Base-by-base conservation (phyloP, 2,329 filamentous ascomycete species). In the Corynespora cassiicola region DNA sequence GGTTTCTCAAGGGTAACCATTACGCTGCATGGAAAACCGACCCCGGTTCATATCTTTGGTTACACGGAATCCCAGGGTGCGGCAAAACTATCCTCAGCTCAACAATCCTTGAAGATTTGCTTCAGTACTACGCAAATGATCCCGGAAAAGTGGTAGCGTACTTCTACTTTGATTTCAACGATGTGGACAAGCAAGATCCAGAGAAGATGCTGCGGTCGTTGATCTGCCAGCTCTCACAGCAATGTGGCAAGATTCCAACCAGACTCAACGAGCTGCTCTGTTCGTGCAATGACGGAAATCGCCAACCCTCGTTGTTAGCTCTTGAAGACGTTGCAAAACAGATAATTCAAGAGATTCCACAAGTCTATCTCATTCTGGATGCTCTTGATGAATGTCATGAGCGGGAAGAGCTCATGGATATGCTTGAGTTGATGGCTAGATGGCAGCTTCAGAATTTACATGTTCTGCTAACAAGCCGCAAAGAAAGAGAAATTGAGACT, bases 131-230 rank as follows among this genome's bases (percentile, higher is more conserved):
- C 14, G 18, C 27, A 3, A 11, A 38, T 7, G 33, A 51, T 36
- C 2, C 49, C n/a, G 29, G 31, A 12, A 43, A 29, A 21, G 44
- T 36, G 6, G 23, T 39, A 2, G 39, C 42, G 11, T 45, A 49
- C 39, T 55, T 53, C 36, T 53, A 36, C 31, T 55, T 53, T 22
- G 46, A 50, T 26, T 72, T 71, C 46, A 66, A 52, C 5, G 54
- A 70, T 31, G 25, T 9, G 3, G 26, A 51, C 7, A 72, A 70
- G 35, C 63, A 71, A 37, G 31, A 33, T 1, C 17, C 58, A 2
- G 54, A 64, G 6, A 41, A 50, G 1, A 54, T 66, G 42, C 5
- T 72, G 4, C 54, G 61, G 7, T 69, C 67, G n/a, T 42, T 73
- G 1, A 31, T 69, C 10, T 33, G 19, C 17, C 70, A 72, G 36